Conservation (phyloP, 1,284 basidiomycete genomes). For the Ustilago hordei region DNA sequence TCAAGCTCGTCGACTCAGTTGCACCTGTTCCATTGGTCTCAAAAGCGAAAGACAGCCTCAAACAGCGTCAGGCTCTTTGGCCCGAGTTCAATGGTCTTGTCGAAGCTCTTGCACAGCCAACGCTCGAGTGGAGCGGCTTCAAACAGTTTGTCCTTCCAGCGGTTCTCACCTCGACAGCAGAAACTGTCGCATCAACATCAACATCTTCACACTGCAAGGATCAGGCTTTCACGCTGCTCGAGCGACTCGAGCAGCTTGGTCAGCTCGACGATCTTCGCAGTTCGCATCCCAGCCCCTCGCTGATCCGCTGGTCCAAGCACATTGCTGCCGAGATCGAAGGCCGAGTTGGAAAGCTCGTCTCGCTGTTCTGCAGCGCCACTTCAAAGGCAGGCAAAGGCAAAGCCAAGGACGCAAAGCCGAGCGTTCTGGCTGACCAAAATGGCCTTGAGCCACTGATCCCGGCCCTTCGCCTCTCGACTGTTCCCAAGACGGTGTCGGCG, state of each 20-base stretch:
- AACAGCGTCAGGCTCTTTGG: slow-evolving; percentile 41
- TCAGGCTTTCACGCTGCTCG: slow-evolving; percentile 58
- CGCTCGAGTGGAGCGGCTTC: slow-evolving; percentile 60
- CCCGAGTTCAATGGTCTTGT: slow-evolving; percentile 58
- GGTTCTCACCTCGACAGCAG: slow-evolving; percentile 57
- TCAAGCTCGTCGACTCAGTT: slow-evolving; percentile 58
- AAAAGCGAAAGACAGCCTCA: slow-evolving; percentile 25
- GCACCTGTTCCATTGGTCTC: slow-evolving; percentile 30
- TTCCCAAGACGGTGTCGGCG: slow-evolving; percentile 27
- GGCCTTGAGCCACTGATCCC: slow-evolving; percentile 40
- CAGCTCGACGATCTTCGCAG: slow-evolving; percentile 39
- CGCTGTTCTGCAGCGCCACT: slow-evolving; percentile 22
- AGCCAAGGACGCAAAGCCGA: slow-evolving; percentile 6
- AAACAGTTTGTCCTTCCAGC: slow-evolving; percentile 61
- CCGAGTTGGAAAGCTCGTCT: slow-evolving; percentile 30
- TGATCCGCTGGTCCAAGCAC: slow-evolving; percentile 49
- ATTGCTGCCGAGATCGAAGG: slow-evolving; percentile 38
- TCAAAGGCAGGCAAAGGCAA: slow-evolving; percentile 7
- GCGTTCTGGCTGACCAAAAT: slow-evolving; percentile 15
- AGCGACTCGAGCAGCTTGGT: slow-evolving; percentile 45
- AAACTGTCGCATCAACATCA: slow-evolving; percentile 30
- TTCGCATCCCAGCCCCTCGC: slow-evolving; percentile 37
- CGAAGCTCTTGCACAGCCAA: slow-evolving; percentile 54
- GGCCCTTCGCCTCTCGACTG: slow-evolving; percentile 40
- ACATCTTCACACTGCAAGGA: slow-evolving; percentile 38